phyloP scores from a whole-genome alignment of 805 yeast species.

The Lipomyces spencermartinsiae region DNA sequence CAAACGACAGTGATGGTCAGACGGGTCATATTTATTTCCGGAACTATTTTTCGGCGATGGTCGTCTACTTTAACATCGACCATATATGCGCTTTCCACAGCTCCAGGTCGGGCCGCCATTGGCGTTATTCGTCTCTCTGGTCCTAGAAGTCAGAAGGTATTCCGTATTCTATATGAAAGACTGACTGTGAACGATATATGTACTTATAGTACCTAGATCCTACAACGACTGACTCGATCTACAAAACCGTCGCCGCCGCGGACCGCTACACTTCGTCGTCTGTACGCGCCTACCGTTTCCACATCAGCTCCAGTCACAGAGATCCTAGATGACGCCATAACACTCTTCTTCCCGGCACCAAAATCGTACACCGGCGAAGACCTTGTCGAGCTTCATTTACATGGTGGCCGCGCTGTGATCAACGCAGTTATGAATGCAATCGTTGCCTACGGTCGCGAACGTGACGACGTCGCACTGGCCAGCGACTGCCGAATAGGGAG shows the following conservation, averaged over 20 bases:
- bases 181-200: conserved; percentile 32
- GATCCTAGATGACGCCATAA: conserved; percentile 78
- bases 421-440: conserved; percentile 71
- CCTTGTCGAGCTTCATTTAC: conserved; percentile 83
- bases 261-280: conserved; percentile 22
- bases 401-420: conserved; percentile 91
- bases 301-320: conserved; percentile 18
- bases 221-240: conserved; percentile 24
- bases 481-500: conserved; percentile 1
- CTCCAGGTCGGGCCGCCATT: conserved; percentile 80
- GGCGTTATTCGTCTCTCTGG: conserved; percentile 89
- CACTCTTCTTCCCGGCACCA: conserved; percentile 73
- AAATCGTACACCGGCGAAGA: conserved; percentile 93
- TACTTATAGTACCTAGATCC: conserved; percentile 53
- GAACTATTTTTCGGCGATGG: conserved; percentile 6
- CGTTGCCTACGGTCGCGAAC: conserved; percentile 41
- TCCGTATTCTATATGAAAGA: not conserved
- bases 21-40: not conserved
- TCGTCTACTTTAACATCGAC: conserved; percentile 56
- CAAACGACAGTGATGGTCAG: not conserved
- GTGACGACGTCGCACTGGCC: conserved; percentile 29
- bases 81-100: conserved; percentile 88
- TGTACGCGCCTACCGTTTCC: conserved; percentile 26
- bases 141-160: conserved; percentile 54
- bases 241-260: conserved; percentile 22